A percentile compares a stretch with the other conserved stretches of the same genome.
These are phyloP conservation scores for Pseudocercospora musae DNA, from an alignment of 2,329 filamentous ascomycete species.

Conservation along the genomic window DNA sequence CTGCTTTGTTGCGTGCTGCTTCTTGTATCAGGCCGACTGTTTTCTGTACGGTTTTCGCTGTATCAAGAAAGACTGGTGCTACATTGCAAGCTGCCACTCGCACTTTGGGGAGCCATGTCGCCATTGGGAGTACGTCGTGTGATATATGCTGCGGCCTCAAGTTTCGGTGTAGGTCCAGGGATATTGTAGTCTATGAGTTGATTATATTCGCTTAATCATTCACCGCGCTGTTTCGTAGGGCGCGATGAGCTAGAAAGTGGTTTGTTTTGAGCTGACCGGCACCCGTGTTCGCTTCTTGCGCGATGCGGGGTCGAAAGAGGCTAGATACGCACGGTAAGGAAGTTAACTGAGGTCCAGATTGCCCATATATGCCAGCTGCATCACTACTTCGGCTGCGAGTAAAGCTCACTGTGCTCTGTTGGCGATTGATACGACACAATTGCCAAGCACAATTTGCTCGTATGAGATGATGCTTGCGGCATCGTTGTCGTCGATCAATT, in stretches of 20 bases:
- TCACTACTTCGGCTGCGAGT: not conserved
- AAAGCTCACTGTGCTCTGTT: not conserved
- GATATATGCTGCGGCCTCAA: not conserved
- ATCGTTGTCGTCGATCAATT: not conserved
- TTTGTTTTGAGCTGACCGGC: not conserved
- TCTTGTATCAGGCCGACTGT: constrained; percentile 45
- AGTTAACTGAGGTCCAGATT: not conserved
- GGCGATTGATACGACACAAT: not conserved
- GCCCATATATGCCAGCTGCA: not conserved
- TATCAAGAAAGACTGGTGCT: constrained; percentile 48
- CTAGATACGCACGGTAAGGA: not conserved
- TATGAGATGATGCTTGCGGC: not conserved
- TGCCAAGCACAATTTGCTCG: not conserved
- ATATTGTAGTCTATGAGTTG: too few species aligned
- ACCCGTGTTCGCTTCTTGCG: not conserved
- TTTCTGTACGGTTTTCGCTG: constrained; percentile 47
- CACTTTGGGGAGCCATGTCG: constrained; percentile 26
- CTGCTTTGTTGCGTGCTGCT: constrained; percentile 44
- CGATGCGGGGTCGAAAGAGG: constrained; percentile 7
- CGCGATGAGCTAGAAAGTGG: not conserved
- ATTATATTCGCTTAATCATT: not conserved
- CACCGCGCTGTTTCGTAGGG: not conserved
- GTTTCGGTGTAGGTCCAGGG: too few species aligned
- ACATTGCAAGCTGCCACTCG: constrained; percentile 31
- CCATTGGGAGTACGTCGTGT: constrained; percentile 4